These are phyloP conservation scores for Xylaria sp. DNA, from an alignment of 2,329 filamentous ascomycete species.

Conservation along the genomic window DNA sequence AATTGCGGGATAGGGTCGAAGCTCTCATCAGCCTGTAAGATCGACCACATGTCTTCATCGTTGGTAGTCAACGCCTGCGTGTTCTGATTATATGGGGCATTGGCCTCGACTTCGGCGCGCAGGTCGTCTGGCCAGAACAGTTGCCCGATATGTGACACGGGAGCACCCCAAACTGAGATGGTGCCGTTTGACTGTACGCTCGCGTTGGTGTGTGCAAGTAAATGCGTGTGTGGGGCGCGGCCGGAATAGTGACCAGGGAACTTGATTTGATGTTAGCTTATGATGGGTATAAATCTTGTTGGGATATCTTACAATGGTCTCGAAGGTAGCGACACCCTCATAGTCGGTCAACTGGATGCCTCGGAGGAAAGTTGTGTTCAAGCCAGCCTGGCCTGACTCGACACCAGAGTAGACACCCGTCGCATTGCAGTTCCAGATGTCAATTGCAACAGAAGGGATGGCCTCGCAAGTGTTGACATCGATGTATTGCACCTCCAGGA, in stretches of 20 bases:
- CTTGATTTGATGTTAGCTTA: conserved; percentile 29
- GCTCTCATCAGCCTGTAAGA: conserved; percentile 44
- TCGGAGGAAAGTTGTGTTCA: conserved; percentile 58
- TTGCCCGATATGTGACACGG: conserved; percentile 49
- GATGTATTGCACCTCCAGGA: conserved; percentile 58
- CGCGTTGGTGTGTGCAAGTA: conserved; percentile 49
- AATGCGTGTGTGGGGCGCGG: conserved; percentile 55
- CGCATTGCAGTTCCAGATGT: conserved; percentile 58
- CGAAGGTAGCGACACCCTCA: conserved; percentile 59
- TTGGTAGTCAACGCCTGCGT: conserved; percentile 46
- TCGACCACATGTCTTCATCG: conserved; percentile 50
- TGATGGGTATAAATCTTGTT: not conserved
- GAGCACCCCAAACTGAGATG: conserved; percentile 45
- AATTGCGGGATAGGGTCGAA: conserved; percentile 63
- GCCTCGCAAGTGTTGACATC: conserved; percentile 59
- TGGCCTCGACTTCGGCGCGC: conserved; percentile 46
- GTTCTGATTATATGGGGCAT: conserved; percentile 47
- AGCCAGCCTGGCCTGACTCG: conserved; percentile 48
- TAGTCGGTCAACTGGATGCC: conserved; percentile 59
- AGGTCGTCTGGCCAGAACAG: conserved; percentile 50
- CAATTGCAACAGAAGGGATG: conserved; percentile 54
- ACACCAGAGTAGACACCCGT: conserved; percentile 55
- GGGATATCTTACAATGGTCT: conserved; percentile 50
- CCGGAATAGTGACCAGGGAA: conserved; percentile 57
- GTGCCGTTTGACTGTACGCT: conserved; percentile 47